Evolutionary conservation across 2,329 filamentous ascomycete genomes (phyloP).

Genomic region (Alternaria consortialis): DNA sequence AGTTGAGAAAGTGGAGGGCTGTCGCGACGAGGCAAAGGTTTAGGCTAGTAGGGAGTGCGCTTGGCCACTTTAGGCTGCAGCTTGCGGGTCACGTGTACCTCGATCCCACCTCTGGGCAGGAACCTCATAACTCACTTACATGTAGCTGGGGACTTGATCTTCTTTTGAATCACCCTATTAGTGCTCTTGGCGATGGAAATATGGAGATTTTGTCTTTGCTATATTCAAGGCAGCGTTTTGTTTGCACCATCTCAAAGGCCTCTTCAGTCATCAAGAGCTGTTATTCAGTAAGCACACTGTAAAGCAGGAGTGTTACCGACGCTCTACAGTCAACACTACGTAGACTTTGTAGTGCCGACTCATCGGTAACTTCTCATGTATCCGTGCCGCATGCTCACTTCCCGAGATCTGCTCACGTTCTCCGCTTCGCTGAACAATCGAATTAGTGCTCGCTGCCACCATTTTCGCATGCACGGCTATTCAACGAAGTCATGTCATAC

Average conservation of each 20-base stretch:
- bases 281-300: background rate
- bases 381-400: background rate
- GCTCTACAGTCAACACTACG: background rate
- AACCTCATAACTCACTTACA: background rate
- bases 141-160: background rate
- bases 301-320: background rate
- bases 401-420: background rate
- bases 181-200: background rate
- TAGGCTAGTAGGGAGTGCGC: slow-evolving; percentile 12
- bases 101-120: background rate
- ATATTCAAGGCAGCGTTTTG: background rate
- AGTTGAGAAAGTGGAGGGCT: slow-evolving; percentile 21
- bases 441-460: background rate
- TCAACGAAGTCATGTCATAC: background rate
- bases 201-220: background rate
- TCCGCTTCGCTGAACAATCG: background rate
- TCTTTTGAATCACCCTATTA: background rate
- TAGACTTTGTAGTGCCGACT: no score
- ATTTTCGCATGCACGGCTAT: background rate
- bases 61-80: slow-evolving; percentile 11
- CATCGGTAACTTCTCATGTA: background rate
- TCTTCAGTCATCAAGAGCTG: background rate
- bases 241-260: background rate
- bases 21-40: slow-evolving; percentile 18
- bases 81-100: background rate